Conservation (phyloP, 2,329 filamentous ascomycete genomes). For the Fusarium secorum region DNA sequence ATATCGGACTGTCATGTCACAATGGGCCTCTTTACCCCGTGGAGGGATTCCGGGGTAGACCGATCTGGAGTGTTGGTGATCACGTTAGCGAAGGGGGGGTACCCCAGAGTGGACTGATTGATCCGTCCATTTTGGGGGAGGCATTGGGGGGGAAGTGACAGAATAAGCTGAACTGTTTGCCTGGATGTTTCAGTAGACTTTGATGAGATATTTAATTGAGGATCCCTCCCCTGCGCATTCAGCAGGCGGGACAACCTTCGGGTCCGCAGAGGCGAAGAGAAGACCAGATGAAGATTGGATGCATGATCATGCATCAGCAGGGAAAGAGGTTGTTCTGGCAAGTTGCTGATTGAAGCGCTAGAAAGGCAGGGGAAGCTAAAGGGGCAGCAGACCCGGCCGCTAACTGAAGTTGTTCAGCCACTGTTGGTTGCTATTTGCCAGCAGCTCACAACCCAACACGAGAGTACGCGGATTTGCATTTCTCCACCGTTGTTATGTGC, state of each 20-base stretch:
- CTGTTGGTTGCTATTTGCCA: neutral
- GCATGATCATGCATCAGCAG: neutral
- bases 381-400: neutral
- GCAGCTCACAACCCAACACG: neutral
- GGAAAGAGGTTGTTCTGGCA: neutral
- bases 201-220: neutral
- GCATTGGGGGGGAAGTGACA: constrained; percentile 3
- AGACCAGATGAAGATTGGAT: neutral
- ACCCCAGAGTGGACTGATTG: constrained; percentile 25
- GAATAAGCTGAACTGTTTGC: neutral
- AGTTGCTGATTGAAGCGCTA: constrained; percentile 9
- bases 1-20: neutral
- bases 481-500: neutral
- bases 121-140: neutral
- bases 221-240: neutral
- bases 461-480: neutral
- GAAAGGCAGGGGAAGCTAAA: constrained; percentile 4
- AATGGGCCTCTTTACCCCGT: constrained; percentile 2
- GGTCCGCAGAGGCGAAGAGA: neutral
- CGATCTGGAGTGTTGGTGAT: constrained; percentile 18
- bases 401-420: neutral
- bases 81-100: constrained; percentile 7
- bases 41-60: constrained; percentile 22
- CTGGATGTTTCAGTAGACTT: neutral
- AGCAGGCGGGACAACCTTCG: neutral